These are phyloP conservation scores for Verticillium nubilum DNA, from an alignment of 2,329 filamentous ascomycete genomes.

Conservation along the genomic window DNA sequence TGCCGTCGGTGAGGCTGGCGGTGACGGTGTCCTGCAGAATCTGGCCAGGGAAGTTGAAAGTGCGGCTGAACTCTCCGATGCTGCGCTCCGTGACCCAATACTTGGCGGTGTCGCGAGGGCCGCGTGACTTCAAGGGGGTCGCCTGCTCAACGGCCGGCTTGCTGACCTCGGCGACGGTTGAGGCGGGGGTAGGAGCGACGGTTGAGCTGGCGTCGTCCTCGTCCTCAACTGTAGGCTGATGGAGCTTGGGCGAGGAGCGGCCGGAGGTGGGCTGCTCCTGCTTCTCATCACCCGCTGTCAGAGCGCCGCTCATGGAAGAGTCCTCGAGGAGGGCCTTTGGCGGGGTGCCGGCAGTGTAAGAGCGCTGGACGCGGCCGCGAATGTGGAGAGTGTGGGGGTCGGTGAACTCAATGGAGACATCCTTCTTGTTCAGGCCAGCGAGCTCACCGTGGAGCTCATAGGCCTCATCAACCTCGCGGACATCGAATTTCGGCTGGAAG, in stretches of 20 bases:
- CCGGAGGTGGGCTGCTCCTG: background rate
- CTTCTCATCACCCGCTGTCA: conserved; percentile 30
- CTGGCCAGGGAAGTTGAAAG: conserved; percentile 61
- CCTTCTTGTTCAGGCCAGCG: conserved; percentile 67
- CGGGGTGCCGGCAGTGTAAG: conserved; percentile 49
- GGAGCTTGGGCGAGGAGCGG: conserved; percentile 27
- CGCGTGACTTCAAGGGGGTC: conserved; percentile 7
- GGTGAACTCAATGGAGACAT: conserved; percentile 73
- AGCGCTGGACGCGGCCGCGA: conserved; percentile 63
- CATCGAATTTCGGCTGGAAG: conserved; percentile 75
- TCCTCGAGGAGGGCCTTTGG: conserved; percentile 44
- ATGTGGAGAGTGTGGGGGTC: conserved; percentile 69
- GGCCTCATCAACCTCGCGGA: conserved; percentile 60
- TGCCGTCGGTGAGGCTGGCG: conserved; percentile 59
- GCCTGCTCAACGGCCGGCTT: conserved; percentile 19
- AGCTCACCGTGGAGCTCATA: conserved; percentile 81
- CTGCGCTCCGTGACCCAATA: conserved; percentile 69
- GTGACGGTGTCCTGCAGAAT: conserved; percentile 58
- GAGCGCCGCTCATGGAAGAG: conserved; percentile 27
- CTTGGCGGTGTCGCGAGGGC: conserved; percentile 40
- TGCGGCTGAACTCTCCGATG: conserved; percentile 62
- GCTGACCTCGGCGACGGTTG: conserved; percentile 25
- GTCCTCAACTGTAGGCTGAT: conserved; percentile 63
- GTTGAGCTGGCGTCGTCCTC: conserved; percentile 26
- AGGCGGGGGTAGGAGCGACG: conserved; percentile 3